Evolutionary conservation across 441 rosid genomes (phyloP).

Genomic region (Codiaeum variegatum): DNA sequence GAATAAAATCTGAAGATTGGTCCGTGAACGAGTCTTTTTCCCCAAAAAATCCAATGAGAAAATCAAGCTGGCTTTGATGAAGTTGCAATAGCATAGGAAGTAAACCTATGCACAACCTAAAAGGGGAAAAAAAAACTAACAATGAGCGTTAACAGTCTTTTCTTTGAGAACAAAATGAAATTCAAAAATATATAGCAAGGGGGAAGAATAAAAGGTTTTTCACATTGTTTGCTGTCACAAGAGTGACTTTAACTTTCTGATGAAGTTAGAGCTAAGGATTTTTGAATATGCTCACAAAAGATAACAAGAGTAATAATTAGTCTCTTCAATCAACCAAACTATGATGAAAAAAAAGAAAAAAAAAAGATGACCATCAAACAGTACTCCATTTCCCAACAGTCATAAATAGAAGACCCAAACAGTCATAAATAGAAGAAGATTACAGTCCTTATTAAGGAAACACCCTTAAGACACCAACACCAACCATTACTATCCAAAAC

Average conservation of each 20-base stretch:
- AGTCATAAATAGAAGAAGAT: background rate
- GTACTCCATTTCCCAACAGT: background rate
- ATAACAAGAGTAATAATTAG: background rate
- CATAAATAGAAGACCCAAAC: constrained; percentile 3
- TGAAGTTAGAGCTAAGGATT: background rate
- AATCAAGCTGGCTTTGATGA: constrained; percentile 95
- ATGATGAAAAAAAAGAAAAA: background rate
- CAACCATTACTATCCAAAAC: background rate
- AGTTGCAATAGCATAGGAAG: constrained; percentile 89
- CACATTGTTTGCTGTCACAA: background rate
- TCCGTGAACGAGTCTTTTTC: constrained; percentile 41
- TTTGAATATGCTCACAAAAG: background rate
- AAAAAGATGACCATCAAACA: background rate
- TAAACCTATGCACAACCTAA: constrained; percentile 73
- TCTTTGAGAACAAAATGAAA: background rate
- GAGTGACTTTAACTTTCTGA: background rate
- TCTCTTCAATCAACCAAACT: background rate
- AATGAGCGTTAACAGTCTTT: constrained; percentile 11
- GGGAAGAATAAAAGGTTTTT: background rate
- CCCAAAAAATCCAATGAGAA: constrained; percentile 78
- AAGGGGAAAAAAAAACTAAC: constrained; percentile 24
- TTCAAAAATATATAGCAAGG: background rate
- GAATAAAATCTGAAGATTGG: constrained; percentile 38
- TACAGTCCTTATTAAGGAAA: background rate
- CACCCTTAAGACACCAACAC: background rate